Percentiles rank a stretch among this genome's conserved stretches.
phyloP scores from a whole-genome alignment of 2,329 filamentous ascomycete genomes.

The Epichloe amarillans region DNA sequence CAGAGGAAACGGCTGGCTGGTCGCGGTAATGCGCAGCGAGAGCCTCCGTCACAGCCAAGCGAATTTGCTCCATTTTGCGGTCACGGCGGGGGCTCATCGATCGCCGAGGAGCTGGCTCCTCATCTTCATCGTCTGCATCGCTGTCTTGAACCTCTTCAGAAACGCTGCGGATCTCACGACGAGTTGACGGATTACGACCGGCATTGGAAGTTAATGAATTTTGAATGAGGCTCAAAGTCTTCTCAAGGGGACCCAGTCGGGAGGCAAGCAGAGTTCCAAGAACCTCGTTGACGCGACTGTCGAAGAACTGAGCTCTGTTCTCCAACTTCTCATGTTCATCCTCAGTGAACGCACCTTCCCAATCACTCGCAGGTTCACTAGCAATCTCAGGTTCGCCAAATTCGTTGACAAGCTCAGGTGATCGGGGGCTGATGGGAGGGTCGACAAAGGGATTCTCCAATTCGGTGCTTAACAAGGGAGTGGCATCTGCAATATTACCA shows the following conservation, averaged over 20 bases:
- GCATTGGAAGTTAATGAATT: slow-evolving; percentile 48
- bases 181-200: slow-evolving; percentile 39
- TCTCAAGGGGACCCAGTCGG: slow-evolving; percentile 69
- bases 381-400: slow-evolving; percentile 32
- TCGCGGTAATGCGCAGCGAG: slow-evolving; percentile 43
- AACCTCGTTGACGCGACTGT: slow-evolving; percentile 76
- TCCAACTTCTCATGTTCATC: slow-evolving; percentile 75
- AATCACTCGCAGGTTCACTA: slow-evolving; percentile 63
- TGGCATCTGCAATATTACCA: slow-evolving; percentile 29
- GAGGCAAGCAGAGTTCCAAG: slow-evolving; percentile 66
- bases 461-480: slow-evolving; percentile 37
- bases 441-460: slow-evolving; percentile 52
- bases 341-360: slow-evolving; percentile 76
- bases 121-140: slow-evolving; percentile 90
- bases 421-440: slow-evolving; percentile 31
- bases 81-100: slow-evolving; percentile 69
- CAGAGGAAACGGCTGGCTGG: slow-evolving; percentile 17
- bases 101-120: slow-evolving; percentile 51
- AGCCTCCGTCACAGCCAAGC: slow-evolving; percentile 58
- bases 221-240: slow-evolving; percentile 64
- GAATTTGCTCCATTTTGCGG: slow-evolving; percentile 72
- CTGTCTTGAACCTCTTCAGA: slow-evolving; percentile 65
- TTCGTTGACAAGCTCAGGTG: slow-evolving; percentile 34
- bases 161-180: slow-evolving; percentile 48
- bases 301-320: slow-evolving; percentile 75